Evolutionary conservation across 2,329 filamentous ascomycete species (phyloP).

Genomic region (Cercospora beticola): DNA sequence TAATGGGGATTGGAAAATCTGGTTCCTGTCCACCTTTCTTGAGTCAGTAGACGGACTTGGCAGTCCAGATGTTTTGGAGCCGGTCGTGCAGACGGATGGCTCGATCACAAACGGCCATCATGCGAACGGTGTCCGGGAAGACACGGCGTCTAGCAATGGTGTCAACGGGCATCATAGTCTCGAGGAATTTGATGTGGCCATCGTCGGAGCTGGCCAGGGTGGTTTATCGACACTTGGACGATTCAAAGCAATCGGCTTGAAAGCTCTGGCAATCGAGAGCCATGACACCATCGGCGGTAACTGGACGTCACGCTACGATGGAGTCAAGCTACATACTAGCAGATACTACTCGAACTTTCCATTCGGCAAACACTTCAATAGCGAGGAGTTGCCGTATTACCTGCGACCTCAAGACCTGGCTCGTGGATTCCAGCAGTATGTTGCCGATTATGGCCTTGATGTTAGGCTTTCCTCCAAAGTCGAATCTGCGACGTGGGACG

Average conservation of each 20-base stretch:
- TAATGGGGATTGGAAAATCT: background rate
- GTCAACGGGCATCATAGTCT: background rate
- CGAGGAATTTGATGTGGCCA: background rate
- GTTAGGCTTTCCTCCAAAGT: background rate
- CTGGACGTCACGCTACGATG: background rate
- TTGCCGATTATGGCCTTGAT: background rate
- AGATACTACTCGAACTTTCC: background rate
- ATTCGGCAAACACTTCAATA: background rate
- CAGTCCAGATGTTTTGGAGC: background rate
- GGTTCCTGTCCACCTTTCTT: background rate
- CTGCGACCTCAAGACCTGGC: background rate
- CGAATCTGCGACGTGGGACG: background rate
- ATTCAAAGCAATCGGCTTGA: background rate
- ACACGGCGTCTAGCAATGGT: background rate
- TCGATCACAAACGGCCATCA: background rate
- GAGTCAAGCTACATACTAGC: background rate
- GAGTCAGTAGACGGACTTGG: background rate
- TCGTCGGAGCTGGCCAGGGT: background rate
- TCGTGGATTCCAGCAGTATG: background rate
- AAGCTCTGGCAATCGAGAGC: background rate
- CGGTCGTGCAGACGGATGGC: background rate
- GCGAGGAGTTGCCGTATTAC: background rate
- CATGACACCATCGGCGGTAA: background rate
- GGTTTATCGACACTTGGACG: background rate
- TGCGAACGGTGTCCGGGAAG: background rate